These are phyloP conservation scores for Candida parachauliodes DNA, from an alignment of 805 yeast genomes.

Conservation along the genomic window DNA sequence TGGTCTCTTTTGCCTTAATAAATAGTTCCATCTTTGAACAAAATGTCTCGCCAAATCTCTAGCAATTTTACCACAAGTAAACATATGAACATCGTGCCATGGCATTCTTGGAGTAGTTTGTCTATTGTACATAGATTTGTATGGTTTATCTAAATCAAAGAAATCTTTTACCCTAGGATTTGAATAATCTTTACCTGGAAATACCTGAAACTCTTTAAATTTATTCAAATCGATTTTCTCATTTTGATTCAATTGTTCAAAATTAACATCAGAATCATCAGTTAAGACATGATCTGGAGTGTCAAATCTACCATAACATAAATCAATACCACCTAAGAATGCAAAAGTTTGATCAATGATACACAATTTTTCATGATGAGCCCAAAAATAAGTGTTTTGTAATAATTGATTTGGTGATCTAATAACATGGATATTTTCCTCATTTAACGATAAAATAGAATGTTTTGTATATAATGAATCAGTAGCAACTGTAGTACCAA, in stretches of 20 bases:
- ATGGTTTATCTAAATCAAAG: slow-evolving; percentile 74
- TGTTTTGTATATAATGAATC: slow-evolving; percentile 95
- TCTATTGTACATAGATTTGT: slow-evolving; percentile 89
- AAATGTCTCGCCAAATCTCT: slow-evolving; percentile 91
- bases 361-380: slow-evolving; percentile 93
- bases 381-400: slow-evolving; percentile 96
- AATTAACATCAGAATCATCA: slow-evolving; percentile 58
- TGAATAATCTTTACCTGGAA: slow-evolving; percentile 97
- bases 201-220: slow-evolving; percentile 54
- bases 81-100: slow-evolving; percentile 99
- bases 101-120: slow-evolving; percentile 88
- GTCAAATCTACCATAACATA: slow-evolving; percentile 94
- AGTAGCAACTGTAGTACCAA: slow-evolving; percentile 87
- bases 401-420: slow-evolving; percentile 94
- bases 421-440: slow-evolving; percentile 78
- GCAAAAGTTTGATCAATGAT: slow-evolving; percentile 85
- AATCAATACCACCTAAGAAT: slow-evolving; percentile 92
- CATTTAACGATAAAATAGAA: slow-evolving; percentile 77
- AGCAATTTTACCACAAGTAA: slow-evolving; percentile 90
- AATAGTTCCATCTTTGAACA: slow-evolving; percentile 95
- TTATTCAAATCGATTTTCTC: slow-evolving; percentile 37
- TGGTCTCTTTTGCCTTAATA: slow-evolving; percentile 89
- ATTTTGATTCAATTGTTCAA: slow-evolving; percentile 25
- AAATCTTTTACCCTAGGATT: slow-evolving; percentile 93
- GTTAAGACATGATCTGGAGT: slow-evolving; percentile 90